A percentile compares a stretch with the other conserved stretches of the same genome.
phyloP scores from a whole-genome alignment of 768 basidiomycete species.

The Boletus tomentosulus region DNA sequence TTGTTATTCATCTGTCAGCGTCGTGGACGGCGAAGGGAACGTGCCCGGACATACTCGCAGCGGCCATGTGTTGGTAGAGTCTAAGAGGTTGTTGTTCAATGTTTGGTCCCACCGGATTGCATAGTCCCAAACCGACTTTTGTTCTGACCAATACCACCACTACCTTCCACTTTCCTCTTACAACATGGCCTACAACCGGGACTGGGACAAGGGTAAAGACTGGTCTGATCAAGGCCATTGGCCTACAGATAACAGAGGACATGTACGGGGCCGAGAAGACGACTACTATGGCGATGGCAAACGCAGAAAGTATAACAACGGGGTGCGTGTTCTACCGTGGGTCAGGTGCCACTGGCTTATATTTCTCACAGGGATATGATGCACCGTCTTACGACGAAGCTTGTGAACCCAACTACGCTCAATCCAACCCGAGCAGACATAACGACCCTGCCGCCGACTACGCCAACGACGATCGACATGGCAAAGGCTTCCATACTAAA shows the following conservation, averaged over 20 bases:
- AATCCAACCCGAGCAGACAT: conserved; percentile 28
- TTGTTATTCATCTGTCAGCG: conserved; percentile 6
- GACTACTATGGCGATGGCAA: conserved; percentile 68
- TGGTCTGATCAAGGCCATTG: conserved; percentile 49
- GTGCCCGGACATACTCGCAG: conserved; percentile 47
- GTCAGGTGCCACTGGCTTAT: conserved; percentile 4
- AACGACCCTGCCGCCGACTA: conserved; percentile 40
- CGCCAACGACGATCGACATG: conserved; percentile 47
- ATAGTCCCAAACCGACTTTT: conserved; percentile 10
- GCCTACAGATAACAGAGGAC: conserved; percentile 35
- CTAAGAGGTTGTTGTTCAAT: conserved; percentile 28
- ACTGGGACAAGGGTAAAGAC: conserved; percentile 84
- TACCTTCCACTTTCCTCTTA: conserved; percentile 4
- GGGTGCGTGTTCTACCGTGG: conserved; percentile 42
- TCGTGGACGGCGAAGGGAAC: neutral
- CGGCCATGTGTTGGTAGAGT: conserved; percentile 50
- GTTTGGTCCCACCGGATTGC: conserved; percentile 22
- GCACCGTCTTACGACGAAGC: conserved; percentile 48
- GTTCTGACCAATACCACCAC: conserved; percentile 18
- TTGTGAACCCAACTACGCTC: conserved; percentile 33
- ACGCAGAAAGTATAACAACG: conserved; percentile 74
- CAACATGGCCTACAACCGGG: conserved; percentile 71
- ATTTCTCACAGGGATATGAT: conserved; percentile 47
- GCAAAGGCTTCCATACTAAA: conserved; percentile 47
- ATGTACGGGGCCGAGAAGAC: conserved; percentile 59